These are phyloP conservation scores for Aureobasidium musti DNA, from an alignment of 2,329 filamentous ascomycete genomes.

Conservation along the genomic window DNA sequence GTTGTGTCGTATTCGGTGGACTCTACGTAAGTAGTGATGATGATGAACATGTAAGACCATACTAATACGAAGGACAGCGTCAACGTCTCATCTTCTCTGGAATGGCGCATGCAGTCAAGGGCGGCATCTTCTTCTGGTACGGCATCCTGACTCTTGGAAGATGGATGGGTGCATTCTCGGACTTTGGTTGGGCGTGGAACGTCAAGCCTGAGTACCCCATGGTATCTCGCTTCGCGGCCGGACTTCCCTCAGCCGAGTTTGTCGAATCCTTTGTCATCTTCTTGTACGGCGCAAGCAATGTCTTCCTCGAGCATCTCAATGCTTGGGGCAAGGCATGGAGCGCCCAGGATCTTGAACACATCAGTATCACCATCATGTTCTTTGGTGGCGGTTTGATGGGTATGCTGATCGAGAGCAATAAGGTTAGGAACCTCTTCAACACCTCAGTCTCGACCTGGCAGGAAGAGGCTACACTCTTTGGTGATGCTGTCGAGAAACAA, in stretches of 20 bases:
- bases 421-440: slow-evolving; percentile 64
- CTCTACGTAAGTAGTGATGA: slow-evolving; percentile 67
- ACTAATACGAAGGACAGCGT: slow-evolving; percentile 53
- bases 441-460: slow-evolving; percentile 25
- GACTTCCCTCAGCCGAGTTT: slow-evolving; percentile 74
- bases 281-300: slow-evolving; percentile 79
- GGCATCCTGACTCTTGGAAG: slow-evolving; percentile 80
- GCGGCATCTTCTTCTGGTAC: slow-evolving; percentile 89
- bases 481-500: slow-evolving; percentile 4
- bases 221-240: slow-evolving; percentile 62
- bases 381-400: slow-evolving; percentile 75
- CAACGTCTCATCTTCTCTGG: slow-evolving; percentile 72
- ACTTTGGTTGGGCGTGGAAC: slow-evolving; percentile 93
- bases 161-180: slow-evolving; percentile 83
- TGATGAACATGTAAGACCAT: slow-evolving; percentile 1
- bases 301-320: slow-evolving; percentile 84
- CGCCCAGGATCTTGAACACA: slow-evolving; percentile 78
- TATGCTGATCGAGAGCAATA: slow-evolving; percentile 38
- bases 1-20: slow-evolving; percentile 71
- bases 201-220: slow-evolving; percentile 62
- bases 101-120: slow-evolving; percentile 87
- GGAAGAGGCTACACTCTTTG: slow-evolving; percentile 22
- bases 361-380: slow-evolving; percentile 87
- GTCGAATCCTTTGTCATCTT: slow-evolving; percentile 84
- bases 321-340: slow-evolving; percentile 69